Base-by-base conservation (phyloP, 1,284 basidiomycete genomes). In the Apiotrichum veenhuisii region DNA sequence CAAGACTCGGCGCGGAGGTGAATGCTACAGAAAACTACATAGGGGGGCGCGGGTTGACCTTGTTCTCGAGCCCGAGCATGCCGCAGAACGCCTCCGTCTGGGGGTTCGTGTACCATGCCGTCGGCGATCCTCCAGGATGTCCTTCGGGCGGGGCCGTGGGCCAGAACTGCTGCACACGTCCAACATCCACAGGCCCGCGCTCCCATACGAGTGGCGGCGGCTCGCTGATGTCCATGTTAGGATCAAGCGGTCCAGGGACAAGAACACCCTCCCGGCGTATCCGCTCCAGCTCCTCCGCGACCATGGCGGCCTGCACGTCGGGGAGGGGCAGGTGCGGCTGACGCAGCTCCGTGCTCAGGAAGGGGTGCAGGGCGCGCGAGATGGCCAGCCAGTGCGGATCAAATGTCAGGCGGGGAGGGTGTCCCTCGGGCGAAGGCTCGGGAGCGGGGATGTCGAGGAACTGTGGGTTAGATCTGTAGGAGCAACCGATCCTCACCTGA, bases 311-410 rank as follows among this genome's bases (percentile, higher is more conserved):
- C 0, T 87, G 81, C 3, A 82, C 78, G 1, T 76, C 71, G 45
- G 84, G 82, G 3, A 81, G 80, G 0, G 89, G 88, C 57, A 91
- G 87, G 0, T 78, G 72, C 53, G 85, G 83, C 10, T 75, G 72
- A 5, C 74, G 79, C 5, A 74, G 71, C 0, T 79, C 78, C 2
- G 78, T 69, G 1, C 88, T 86, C 59, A 98, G 82, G 77, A 83
- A 87, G 0, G 86, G 84, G 64, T 95, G 85, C 64, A 94, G 87
- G 0, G 89, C 91, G 7, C 89, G 87, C 0, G 86, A 87, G 71
- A 98, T 92, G 0, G 93, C 93, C 23, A 98, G 84, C 96, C 95
- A 98, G 73, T 91, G 83, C 3, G 87, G 86, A 71, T 96, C 91
- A 75, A 85, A 97, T 1, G 81, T 79, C 30, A 88, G 63, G 1